Percentiles rank a stretch among this genome's conserved stretches.
Conservation (phyloP, 2,329 filamentous ascomycete species). For the Pseudocercospora musae region DNA sequence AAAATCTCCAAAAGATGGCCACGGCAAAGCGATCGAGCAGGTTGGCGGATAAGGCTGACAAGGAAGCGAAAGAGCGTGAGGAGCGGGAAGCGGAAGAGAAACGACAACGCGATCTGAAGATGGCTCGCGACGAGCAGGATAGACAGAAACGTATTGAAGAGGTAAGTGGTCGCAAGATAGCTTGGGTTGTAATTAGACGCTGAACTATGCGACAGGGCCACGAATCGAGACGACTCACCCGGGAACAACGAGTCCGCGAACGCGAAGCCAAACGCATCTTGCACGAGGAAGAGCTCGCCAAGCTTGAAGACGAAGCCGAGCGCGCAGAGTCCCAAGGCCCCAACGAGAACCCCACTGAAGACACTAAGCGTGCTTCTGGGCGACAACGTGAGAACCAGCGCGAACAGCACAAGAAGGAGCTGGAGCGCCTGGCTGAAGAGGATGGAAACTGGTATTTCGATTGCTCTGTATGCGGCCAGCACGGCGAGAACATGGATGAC, state of each 20-base stretch:
- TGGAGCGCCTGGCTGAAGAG: slow-evolving; percentile 65
- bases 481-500: slow-evolving; percentile 86
- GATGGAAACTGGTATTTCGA: slow-evolving; percentile 94
- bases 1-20: slow-evolving; percentile 82
- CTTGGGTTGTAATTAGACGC: slow-evolving; percentile 7
- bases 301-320: slow-evolving; percentile 60
- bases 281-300: slow-evolving; percentile 78
- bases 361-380: slow-evolving; percentile 62
- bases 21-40: slow-evolving; percentile 90
- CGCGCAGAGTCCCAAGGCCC: slow-evolving; percentile 29
- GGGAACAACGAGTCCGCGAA: slow-evolving; percentile 81
- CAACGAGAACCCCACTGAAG: slow-evolving; percentile 58
- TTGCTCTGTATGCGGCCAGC: slow-evolving; percentile 79
- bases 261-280: slow-evolving; percentile 78
- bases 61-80: slow-evolving; percentile 70
- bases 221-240: slow-evolving; percentile 73
- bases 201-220: slow-evolving; percentile 56
- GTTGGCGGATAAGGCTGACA: slow-evolving; percentile 77
- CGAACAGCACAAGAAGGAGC: slow-evolving; percentile 71
- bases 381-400: slow-evolving; percentile 79
- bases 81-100: slow-evolving; percentile 67
- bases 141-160: slow-evolving; percentile 64
- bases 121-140: slow-evolving; percentile 58
- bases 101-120: slow-evolving; percentile 61
- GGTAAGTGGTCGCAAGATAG: slow-evolving; percentile 35